Evolutionary conservation across 148 eudicot genomes (phyloP), one percentile per base, ranked within the genome.

Genomic region (Rhododendron griersonianum): DNA sequence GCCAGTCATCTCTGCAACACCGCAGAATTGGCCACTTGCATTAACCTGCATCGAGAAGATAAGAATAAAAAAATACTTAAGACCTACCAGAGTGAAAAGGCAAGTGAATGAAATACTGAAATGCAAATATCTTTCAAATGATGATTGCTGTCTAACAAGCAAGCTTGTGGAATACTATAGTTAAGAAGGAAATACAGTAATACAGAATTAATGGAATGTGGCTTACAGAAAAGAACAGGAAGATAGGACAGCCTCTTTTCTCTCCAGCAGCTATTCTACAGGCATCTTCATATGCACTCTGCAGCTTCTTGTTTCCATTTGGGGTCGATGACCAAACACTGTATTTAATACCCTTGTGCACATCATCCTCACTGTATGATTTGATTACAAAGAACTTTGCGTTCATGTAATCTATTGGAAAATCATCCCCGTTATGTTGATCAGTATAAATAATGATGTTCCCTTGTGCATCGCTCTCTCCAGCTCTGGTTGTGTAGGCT

Each of bases 321-420:
- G 96, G 96, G 5, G 99, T 95, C 51, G 99, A 97, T 84, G 99
- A 97, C 99, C 98, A 97, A 47, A 97, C 96, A 90, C 93, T 93
- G 83, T 97, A 97, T 89, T 97, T 97, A 53, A 95, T 90, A 89
- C 99, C 94, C 89, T 97, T 97, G 86, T 97, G 99, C 85, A 97
- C 98, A 93, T 97, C 99, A 90, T 97, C 99, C 87, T 97, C 99
- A 71, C 99, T 97, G 85, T 97, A 97, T 45, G 99, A 97, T 86
- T 97, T 97, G 50, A 97, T 97, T 82, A 95, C 96, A 89, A 94
- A 97, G 85, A 97, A 97, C 90, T 95, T 97, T 35, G 94, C 98
- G 86, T 92, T 89, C 67, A 33, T 83, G 89, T 91, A 91, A 75
- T 97, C 96, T 85, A 92, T 84, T 0, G 84, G 80, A 83, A 97